These are phyloP conservation scores for Yamagishiella unicocca DNA, from an alignment of 139 green algal species.

Conservation along the genomic window DNA sequence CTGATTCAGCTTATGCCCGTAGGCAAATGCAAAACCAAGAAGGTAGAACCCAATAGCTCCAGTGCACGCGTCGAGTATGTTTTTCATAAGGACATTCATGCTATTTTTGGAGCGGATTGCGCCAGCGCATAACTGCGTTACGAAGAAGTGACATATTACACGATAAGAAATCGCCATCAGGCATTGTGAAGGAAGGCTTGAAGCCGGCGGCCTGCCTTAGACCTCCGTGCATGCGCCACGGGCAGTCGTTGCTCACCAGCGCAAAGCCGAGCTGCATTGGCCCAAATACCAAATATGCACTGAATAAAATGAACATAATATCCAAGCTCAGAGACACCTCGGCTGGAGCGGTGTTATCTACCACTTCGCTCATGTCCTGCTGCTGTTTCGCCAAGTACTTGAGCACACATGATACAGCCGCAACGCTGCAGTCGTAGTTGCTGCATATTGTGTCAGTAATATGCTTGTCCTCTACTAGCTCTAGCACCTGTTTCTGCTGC, in stretches of 20 bases:
- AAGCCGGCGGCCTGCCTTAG: neutral
- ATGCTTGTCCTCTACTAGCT: neutral
- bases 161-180: neutral
- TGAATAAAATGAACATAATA: constrained; percentile 24
- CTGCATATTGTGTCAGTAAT: neutral
- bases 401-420: neutral
- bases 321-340: constrained; percentile 14
- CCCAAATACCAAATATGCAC: constrained; percentile 33
- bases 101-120: constrained; percentile 85
- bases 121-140: constrained; percentile 73
- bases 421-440: constrained; percentile 10
- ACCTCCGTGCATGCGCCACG: neutral
- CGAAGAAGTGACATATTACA: neutral
- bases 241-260: neutral
- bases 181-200: neutral
- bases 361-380: neutral
- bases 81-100: constrained; percentile 89
- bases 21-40: constrained; percentile 67
- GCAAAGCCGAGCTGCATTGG: constrained; percentile 44
- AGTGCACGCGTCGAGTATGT: constrained; percentile 78
- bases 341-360: neutral
- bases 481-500: neutral
- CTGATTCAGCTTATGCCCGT: neutral
- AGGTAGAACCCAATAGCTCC: constrained; percentile 77
- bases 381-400: constrained; percentile 7